Percentiles rank a stretch among this genome's conserved stretches.
Conservation (phyloP, 2,329 filamentous ascomycete genomes). For the Pseudonectria buxi region DNA sequence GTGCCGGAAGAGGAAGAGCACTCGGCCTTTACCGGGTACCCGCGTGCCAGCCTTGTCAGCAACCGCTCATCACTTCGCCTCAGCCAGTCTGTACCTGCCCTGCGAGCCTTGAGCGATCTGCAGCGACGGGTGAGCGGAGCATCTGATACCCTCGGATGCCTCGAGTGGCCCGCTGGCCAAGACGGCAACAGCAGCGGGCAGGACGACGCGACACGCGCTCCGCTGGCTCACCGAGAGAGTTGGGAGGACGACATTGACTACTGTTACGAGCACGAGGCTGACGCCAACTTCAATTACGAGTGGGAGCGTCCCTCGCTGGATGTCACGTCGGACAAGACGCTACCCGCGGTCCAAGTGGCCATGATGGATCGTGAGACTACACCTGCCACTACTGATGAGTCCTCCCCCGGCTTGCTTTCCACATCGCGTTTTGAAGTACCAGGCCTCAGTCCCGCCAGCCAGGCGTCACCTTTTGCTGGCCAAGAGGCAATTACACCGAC, state of each 20-base stretch:
- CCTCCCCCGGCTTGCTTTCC: constrained; percentile 23
- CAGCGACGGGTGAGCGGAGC: constrained; percentile 41
- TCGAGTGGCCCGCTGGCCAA: constrained; percentile 34
- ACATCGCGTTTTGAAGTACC: constrained; percentile 35
- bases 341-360: constrained; percentile 18
- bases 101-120: constrained; percentile 37
- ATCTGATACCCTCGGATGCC: constrained; percentile 45
- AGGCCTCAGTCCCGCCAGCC: constrained; percentile 43
- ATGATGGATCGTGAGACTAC: constrained; percentile 17
- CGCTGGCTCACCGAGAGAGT: constrained; percentile 34
- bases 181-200: constrained; percentile 15
- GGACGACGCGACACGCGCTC: constrained; percentile 14
- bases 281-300: constrained; percentile 60
- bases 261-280: constrained; percentile 62
- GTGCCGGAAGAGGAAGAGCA: constrained; percentile 59
- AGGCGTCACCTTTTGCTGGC: constrained; percentile 32
- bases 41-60: constrained; percentile 39
- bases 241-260: constrained; percentile 69
- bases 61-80: constrained; percentile 46
- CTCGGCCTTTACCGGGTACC: constrained; percentile 28
- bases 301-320: constrained; percentile 56
- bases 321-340: constrained; percentile 15
- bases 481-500: constrained; percentile 40
- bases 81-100: constrained; percentile 49
- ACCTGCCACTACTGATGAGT: constrained; percentile 10